Evolutionary conservation across 2,329 filamentous ascomycete species (phyloP).

Genomic region (Claviceps digitariae): DNA sequence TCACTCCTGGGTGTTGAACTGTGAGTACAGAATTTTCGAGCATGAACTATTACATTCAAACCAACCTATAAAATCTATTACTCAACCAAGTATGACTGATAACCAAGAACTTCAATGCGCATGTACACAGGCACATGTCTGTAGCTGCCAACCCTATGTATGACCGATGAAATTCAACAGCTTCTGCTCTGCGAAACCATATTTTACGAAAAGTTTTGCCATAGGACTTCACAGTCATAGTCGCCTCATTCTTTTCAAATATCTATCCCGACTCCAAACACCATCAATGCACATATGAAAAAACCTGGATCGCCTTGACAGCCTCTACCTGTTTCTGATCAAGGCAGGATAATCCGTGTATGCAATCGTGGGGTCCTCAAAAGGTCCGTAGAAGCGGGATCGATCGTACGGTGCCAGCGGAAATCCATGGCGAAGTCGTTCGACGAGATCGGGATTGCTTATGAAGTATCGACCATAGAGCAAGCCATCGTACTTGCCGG

Average conservation of each 20-base stretch:
- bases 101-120: too few relatives aligned
- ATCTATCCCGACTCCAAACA: background rate
- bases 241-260: background rate
- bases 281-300: background rate
- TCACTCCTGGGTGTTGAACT: too few relatives aligned
- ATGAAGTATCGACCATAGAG: conserved; percentile 33
- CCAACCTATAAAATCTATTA: too few relatives aligned
- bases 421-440: conserved; percentile 25
- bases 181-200: too few relatives aligned
- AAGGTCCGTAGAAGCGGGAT: conserved; percentile 29
- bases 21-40: too few relatives aligned
- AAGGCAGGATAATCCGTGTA: conserved; percentile 22
- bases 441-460: conserved; percentile 34
- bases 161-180: background rate
- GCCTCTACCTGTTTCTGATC: background rate
- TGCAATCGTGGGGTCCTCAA: conserved; percentile 18
- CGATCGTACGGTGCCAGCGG: conserved; percentile 29
- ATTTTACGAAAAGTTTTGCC: too few relatives aligned
- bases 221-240: background rate
- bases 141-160: background rate
- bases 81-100: too few relatives aligned
- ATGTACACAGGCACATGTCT: too few relatives aligned
- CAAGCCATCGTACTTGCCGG: conserved; percentile 33
- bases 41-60: too few relatives aligned
- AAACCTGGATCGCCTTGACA: background rate